Conservation (phyloP, 2,329 filamentous ascomycete species). For the Sporothrix pallida region DNA sequence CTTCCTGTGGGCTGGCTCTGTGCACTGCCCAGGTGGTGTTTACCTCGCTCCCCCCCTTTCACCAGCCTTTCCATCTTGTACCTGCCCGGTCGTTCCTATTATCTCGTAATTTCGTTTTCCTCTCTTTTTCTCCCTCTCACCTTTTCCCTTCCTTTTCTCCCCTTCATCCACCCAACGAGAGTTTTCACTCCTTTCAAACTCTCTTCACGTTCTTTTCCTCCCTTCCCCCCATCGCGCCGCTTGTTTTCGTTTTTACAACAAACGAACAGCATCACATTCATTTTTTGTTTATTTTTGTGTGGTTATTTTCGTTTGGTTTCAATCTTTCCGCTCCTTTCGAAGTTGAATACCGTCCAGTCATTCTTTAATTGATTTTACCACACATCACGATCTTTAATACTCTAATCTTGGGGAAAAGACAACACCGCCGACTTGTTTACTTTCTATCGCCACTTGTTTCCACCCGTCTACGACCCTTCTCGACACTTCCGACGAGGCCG, state of each 20-base stretch:
- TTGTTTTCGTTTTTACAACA: slow-evolving; percentile 17
- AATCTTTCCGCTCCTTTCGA: slow-evolving; percentile 50
- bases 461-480: slow-evolving; percentile 6
- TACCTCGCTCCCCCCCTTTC: slow-evolving; percentile 14
- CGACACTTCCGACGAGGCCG: slow-evolving; percentile 38
- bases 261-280: slow-evolving; percentile 31
- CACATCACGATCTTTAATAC: slow-evolving; percentile 24
- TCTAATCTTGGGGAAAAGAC: slow-evolving; percentile 6
- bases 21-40: slow-evolving; percentile 24
- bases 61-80: slow-evolving; percentile 5
- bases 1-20: slow-evolving; percentile 14
- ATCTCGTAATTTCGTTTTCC: slow-evolving; percentile 26
- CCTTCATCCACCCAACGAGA: slow-evolving; percentile 24
- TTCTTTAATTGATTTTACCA: slow-evolving; percentile 43
- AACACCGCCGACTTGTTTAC: slow-evolving; percentile 16
- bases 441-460: not conserved
- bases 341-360: slow-evolving; percentile 55
- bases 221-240: slow-evolving; percentile 7
- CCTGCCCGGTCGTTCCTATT: slow-evolving; percentile 8
- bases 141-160: slow-evolving; percentile 3
- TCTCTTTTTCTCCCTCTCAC: slow-evolving; percentile 26
- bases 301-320: slow-evolving; percentile 40
- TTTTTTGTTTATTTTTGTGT: slow-evolving; percentile 38
- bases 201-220: slow-evolving; percentile 24
- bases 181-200: slow-evolving; percentile 34